These are phyloP conservation scores for Penicillium steckii DNA, from an alignment of 495 filamentous ascomycete genomes.

Conservation along the genomic window DNA sequence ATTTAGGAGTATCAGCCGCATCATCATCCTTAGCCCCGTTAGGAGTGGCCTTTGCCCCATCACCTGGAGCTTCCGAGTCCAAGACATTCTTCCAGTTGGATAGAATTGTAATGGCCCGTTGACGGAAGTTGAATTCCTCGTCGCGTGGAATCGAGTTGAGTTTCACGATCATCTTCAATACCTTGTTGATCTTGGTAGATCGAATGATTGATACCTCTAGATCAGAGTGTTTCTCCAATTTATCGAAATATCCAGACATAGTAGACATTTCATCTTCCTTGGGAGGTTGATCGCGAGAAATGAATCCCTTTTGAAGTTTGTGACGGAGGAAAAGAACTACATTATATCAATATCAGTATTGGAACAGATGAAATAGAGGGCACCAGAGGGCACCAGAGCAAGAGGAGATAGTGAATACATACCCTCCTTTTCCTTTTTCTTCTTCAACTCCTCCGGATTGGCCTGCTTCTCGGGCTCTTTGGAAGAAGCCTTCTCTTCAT, in stretches of 20 bases:
- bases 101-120: constrained; percentile 68
- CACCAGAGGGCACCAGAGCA: too few relatives aligned
- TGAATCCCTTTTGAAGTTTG: constrained; percentile 86
- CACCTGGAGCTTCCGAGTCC: constrained; percentile 51
- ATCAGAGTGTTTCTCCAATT: constrained; percentile 75
- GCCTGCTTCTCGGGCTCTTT: constrained; percentile 55
- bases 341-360: constrained; percentile 8
- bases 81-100: constrained; percentile 81
- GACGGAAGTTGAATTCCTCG: constrained; percentile 80
- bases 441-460: constrained; percentile 59
- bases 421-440: constrained; percentile 69
- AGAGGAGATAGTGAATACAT: constrained; percentile 20
- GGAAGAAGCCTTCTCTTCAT: constrained; percentile 32
- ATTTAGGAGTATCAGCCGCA: constrained; percentile 37
- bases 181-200: constrained; percentile 90
- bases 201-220: constrained; percentile 84
- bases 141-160: constrained; percentile 77
- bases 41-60: constrained; percentile 42
- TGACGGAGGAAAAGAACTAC: constrained; percentile 80
- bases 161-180: constrained; percentile 87
- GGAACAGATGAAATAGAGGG: not conserved
- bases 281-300: constrained; percentile 75
- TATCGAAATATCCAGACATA: constrained; percentile 77
- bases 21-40: constrained; percentile 56
- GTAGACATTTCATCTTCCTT: constrained; percentile 84